Conservation (phyloP, 2,329 filamentous ascomycete species). For the Cordyceps cicadae region DNA sequence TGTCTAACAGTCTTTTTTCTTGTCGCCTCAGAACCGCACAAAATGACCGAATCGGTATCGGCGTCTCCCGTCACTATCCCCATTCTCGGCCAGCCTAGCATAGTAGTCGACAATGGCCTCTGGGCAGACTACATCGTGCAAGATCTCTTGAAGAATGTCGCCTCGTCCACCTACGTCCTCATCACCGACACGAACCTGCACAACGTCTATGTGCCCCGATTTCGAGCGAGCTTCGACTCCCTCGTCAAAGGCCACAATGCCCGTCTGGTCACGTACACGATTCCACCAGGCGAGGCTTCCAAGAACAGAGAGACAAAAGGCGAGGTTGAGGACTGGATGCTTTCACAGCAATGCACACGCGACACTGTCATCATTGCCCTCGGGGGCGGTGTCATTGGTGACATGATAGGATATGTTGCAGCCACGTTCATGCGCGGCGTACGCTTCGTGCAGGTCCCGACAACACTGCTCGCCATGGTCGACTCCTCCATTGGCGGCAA, state of each 20-base stretch:
- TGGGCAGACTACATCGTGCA: slow-evolving; percentile 75
- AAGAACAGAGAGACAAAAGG: slow-evolving; percentile 92
- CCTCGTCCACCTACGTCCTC: slow-evolving; percentile 87
- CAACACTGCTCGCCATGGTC: slow-evolving; percentile 91
- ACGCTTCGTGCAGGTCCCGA: slow-evolving; percentile 92
- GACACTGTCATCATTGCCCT: slow-evolving; percentile 93
- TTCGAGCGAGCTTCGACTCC: slow-evolving; percentile 40
- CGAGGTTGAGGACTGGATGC: slow-evolving; percentile 95
- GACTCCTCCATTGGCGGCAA: slow-evolving; percentile 98
- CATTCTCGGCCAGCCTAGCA: slow-evolving; percentile 83
- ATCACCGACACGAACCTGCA: slow-evolving; percentile 93
- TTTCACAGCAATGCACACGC: slow-evolving; percentile 82
- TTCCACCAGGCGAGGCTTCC: slow-evolving; percentile 85
- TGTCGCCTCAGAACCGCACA: background rate
- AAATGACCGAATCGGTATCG: slow-evolving; percentile 14
- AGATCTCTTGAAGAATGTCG: slow-evolving; percentile 69
- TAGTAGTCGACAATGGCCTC: slow-evolving; percentile 84
- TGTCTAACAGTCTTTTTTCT: background rate
- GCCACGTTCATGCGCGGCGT: slow-evolving; percentile 98
- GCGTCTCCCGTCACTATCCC: slow-evolving; percentile 52
- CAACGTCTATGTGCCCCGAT: slow-evolving; percentile 70
- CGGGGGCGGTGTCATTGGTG: slow-evolving; percentile 92
- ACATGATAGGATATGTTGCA: slow-evolving; percentile 95
- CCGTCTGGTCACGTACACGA: slow-evolving; percentile 75
- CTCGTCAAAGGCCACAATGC: slow-evolving; percentile 28